A percentile compares a stretch with the other conserved stretches of the same genome.
Evolutionary conservation across 169 alveolate genomes (phyloP).

Genomic region (Babesia bovis): DNA sequence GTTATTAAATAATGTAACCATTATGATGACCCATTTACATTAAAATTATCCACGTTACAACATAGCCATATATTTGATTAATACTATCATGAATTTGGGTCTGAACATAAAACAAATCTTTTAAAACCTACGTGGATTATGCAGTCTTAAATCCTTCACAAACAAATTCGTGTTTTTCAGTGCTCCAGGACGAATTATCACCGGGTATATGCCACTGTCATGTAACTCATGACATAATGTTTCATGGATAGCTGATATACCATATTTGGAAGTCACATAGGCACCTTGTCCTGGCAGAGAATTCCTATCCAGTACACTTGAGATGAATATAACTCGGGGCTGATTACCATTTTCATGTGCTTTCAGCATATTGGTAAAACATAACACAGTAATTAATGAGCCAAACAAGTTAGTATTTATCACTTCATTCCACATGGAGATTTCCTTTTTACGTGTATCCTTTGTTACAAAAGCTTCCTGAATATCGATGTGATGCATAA

Average conservation of each 20-base stretch:
- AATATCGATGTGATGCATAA: background rate
- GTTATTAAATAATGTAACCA: no score
- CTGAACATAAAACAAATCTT: no score
- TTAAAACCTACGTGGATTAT: slow-evolving; percentile 26
- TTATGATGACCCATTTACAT: no score
- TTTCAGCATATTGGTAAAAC: slow-evolving; percentile 2
- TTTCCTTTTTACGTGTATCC: slow-evolving; percentile 5
- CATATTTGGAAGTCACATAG: slow-evolving; percentile 59
- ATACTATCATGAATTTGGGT: no score
- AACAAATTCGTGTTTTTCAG: slow-evolving; percentile 45
- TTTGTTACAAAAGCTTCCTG: slow-evolving; percentile 39
- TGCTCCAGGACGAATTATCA: slow-evolving; percentile 56
- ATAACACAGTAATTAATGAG: slow-evolving; percentile 11
- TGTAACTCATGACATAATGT: slow-evolving; percentile 44
- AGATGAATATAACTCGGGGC: slow-evolving; percentile 47
- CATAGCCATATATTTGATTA: no score
- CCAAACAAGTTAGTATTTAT: slow-evolving; percentile 55
- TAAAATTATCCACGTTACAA: no score
- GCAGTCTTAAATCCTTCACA: background rate
- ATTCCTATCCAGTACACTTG: slow-evolving; percentile 57
- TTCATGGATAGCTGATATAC: slow-evolving; percentile 47
- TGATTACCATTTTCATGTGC: background rate
- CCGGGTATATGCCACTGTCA: slow-evolving; percentile 1
- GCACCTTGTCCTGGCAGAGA: slow-evolving; percentile 65
- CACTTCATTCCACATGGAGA: slow-evolving; percentile 45